Percentiles rank a stretch among this genome's conserved stretches.
Evolutionary conservation across 768 basidiomycete genomes (phyloP).

Genomic region (Amyloporia xantha): DNA sequence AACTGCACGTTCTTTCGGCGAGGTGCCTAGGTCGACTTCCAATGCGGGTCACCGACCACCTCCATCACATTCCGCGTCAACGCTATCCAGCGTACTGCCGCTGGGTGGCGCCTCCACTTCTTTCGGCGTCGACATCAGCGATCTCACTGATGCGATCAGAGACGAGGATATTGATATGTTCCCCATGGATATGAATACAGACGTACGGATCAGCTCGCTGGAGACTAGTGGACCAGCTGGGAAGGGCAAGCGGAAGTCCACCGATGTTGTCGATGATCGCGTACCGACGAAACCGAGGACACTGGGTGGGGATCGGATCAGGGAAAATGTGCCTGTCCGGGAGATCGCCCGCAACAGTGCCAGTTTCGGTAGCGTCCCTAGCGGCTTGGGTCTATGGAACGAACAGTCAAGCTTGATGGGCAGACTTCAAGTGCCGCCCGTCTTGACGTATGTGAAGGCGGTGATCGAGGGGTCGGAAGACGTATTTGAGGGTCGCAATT

Average conservation of each 20-base stretch:
- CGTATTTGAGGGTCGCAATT: constrained; percentile 73
- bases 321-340: constrained; percentile 44
- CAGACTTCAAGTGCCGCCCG: constrained; percentile 47
- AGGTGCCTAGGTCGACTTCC: constrained; percentile 8
- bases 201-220: constrained; percentile 39
- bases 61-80: constrained; percentile 5
- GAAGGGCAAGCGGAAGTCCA: constrained; percentile 39
- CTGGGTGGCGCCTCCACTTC: constrained; percentile 6
- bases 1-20: constrained; percentile 7
- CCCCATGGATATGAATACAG: constrained; percentile 49
- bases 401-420: constrained; percentile 16
- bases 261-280: constrained; percentile 34
- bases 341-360: constrained; percentile 35
- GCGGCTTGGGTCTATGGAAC: constrained; percentile 6
- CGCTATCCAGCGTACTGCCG: constrained; percentile 10
- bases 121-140: constrained; percentile 12
- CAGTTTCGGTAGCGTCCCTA: background rate
- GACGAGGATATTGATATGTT: constrained; percentile 33
- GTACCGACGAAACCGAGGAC: constrained; percentile 40
- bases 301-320: constrained; percentile 58
- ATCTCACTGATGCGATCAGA: background rate
- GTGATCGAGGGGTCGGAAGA: constrained; percentile 63
- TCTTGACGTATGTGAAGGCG: constrained; percentile 29
- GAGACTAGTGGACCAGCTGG: constrained; percentile 25
- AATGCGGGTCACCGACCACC: constrained; percentile 1